Conservation (phyloP, 2,329 filamentous ascomycete species). For the Aspergillus udagawae region DNA sequence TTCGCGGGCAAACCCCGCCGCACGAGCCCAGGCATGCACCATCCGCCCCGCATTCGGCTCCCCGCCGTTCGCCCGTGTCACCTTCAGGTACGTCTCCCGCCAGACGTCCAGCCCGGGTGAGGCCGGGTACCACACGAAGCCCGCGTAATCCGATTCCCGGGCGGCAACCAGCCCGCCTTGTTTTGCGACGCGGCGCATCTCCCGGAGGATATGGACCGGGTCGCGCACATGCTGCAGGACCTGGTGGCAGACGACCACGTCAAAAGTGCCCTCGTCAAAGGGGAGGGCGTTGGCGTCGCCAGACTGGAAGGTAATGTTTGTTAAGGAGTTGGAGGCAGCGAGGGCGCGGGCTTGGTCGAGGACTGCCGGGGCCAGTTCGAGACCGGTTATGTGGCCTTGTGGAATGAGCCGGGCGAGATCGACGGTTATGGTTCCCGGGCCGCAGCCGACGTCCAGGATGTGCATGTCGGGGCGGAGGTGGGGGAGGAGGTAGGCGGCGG, state of each 20-base stretch:
- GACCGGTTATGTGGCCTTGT: slow-evolving; percentile 33
- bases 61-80: slow-evolving; percentile 17
- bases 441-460: slow-evolving; percentile 43
- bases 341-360: slow-evolving; percentile 28
- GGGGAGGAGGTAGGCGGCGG: slow-evolving; percentile 35
- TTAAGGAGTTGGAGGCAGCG: slow-evolving; percentile 21
- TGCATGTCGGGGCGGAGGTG: slow-evolving; percentile 29
- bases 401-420: slow-evolving; percentile 36
- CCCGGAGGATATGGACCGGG: slow-evolving; percentile 46
- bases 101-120: slow-evolving; percentile 18
- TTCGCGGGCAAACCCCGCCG: slow-evolving; percentile 21
- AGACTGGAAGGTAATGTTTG: slow-evolving; percentile 29
- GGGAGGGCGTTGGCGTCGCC: slow-evolving; percentile 39
- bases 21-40: slow-evolving; percentile 28
- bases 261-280: slow-evolving; percentile 46
- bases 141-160: slow-evolving; percentile 32
- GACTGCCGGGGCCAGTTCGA: slow-evolving; percentile 24
- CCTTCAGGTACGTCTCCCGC: slow-evolving; percentile 13
- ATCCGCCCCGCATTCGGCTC: slow-evolving; percentile 19
- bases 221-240: slow-evolving; percentile 53
- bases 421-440: slow-evolving; percentile 40
- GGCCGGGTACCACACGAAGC: slow-evolving; percentile 25
- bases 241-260: slow-evolving; percentile 56
- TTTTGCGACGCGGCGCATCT: slow-evolving; percentile 53
- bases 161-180: slow-evolving; percentile 47